Base-by-base conservation (phyloP, 2,329 filamentous ascomycete genomes). In the Ploettnerulaceae sp. region DNA sequence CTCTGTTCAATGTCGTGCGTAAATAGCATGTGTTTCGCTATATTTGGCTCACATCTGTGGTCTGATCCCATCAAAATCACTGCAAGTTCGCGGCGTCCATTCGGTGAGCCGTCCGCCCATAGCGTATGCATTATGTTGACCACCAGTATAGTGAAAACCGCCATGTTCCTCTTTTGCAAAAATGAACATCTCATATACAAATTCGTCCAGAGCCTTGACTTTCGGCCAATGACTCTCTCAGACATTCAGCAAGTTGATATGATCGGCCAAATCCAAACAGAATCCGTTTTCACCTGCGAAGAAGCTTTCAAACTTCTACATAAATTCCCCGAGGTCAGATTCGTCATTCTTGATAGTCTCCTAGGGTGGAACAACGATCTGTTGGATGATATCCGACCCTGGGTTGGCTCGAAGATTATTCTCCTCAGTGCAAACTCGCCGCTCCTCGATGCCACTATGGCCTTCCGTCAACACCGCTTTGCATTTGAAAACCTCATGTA, bases 61-160 rank as follows among this genome's bases (percentile, higher is more conserved):
- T 18, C 21, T 9, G 45, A 60, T 22, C 58, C 59, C 1, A 46
- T 58, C 15, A 48, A 39, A 14, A 21, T 53, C 9, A 41, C 55
- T 5, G 20, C 41, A 2, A 24, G 11, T 20, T 51, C 40, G 14
- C 20, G 18, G 0, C 45, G 20, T 4, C 56, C 54, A 2, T 56
- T 53, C 28, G 24, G 55, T 56, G 47, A 45, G 48, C 29, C 7
- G 5, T 17, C 34, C 7, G 18, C 8, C 20, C 20, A 8, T 12
- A 26, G 8, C 9, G 5, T n/a, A 21, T 50, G 24, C 21, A 48
- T 7, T 11, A 12, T 6, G 22, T 20, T 48, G n/a, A 37, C 12
- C 14, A 15, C 4, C 28, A 2, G 11, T 11, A 31, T 25, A 45
- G 21, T 26, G 31, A 32, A 39, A 75, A 81, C 60, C 70, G 73